Evolutionary conservation across 2,329 filamentous ascomycete species (phyloP).

Genomic region (Nemania sp.): DNA sequence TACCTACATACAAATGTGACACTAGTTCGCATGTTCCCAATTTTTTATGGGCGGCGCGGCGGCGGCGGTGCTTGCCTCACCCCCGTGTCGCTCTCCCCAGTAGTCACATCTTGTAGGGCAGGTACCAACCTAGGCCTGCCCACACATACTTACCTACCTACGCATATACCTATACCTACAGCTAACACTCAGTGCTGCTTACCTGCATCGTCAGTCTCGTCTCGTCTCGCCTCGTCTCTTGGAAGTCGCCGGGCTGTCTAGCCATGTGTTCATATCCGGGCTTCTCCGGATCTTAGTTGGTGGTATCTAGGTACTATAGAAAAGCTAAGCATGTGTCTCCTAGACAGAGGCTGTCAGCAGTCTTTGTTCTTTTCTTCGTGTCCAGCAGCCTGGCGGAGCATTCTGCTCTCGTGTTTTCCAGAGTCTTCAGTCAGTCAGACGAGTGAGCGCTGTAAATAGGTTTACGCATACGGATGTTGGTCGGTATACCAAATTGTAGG

Average conservation of each 20-base stretch:
- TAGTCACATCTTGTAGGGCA: not conserved
- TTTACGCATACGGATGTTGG: not conserved
- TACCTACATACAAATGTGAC: too few species aligned
- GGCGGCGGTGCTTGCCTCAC: slow-evolving; percentile 1
- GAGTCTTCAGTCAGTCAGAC: slow-evolving; percentile 9
- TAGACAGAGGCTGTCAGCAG: not conserved
- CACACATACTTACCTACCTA: not conserved
- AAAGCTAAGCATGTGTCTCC: not conserved
- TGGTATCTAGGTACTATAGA: not conserved
- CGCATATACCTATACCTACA: too few species aligned
- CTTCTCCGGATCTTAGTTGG: not conserved
- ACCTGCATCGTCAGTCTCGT: not conserved
- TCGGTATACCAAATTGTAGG: too few species aligned
- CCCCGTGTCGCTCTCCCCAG: not conserved
- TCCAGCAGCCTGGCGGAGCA: not conserved
- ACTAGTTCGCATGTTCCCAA: slow-evolving; percentile 3
- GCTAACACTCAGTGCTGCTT: too few species aligned
- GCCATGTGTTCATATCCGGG: not conserved
- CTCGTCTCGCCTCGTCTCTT: not conserved
- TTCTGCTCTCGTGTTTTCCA: slow-evolving; percentile 17
- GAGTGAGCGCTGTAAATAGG: too few species aligned
- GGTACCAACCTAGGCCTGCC: not conserved
- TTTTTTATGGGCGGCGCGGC: slow-evolving; percentile 1
- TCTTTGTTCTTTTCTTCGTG: not conserved
- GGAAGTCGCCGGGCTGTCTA: not conserved